These are phyloP conservation scores for Stemphylium lycopersici DNA, from an alignment of 2,329 filamentous ascomycete genomes.

Conservation along the genomic window DNA sequence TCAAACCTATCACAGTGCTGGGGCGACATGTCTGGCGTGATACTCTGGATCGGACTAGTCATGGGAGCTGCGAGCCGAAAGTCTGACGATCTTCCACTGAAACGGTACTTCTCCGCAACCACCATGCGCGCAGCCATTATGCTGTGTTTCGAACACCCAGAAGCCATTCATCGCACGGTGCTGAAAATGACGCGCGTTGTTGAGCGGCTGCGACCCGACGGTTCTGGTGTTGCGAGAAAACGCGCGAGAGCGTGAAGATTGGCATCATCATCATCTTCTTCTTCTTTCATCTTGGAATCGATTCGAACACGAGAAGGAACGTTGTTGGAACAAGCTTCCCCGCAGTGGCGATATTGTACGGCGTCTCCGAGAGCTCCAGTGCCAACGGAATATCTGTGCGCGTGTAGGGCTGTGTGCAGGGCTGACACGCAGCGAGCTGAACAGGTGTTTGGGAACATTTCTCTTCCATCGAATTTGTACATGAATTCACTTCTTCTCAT, in stretches of 20 bases:
- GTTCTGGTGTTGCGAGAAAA: constrained; percentile 17
- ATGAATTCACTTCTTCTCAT: background rate
- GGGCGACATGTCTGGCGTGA: constrained; percentile 47
- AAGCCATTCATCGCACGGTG: constrained; percentile 37
- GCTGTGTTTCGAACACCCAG: constrained; percentile 46
- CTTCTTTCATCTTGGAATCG: background rate
- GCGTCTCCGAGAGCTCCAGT: too few relatives aligned
- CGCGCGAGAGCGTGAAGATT: constrained; percentile 11
- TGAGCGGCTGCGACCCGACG: constrained; percentile 15
- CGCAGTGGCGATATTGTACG: background rate
- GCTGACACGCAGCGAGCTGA: too few relatives aligned
- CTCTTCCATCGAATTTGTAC: background rate
- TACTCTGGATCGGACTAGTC: constrained; percentile 45
- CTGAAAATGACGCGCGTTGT: constrained; percentile 36
- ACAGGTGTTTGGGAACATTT: too few relatives aligned
- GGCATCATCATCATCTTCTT: too few relatives aligned
- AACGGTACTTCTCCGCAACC: constrained; percentile 43
- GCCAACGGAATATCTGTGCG: constrained; percentile 6
- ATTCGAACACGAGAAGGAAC: background rate
- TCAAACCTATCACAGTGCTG: constrained; percentile 44
- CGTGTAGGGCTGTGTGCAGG: background rate
- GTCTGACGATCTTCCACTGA: constrained; percentile 2
- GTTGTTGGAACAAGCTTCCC: constrained; percentile 21
- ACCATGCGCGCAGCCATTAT: constrained; percentile 40
- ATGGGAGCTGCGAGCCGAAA: constrained; percentile 40